phyloP scores from a whole-genome alignment of 202 grass and related monocot genomes.

The Carex arenaria region DNA sequence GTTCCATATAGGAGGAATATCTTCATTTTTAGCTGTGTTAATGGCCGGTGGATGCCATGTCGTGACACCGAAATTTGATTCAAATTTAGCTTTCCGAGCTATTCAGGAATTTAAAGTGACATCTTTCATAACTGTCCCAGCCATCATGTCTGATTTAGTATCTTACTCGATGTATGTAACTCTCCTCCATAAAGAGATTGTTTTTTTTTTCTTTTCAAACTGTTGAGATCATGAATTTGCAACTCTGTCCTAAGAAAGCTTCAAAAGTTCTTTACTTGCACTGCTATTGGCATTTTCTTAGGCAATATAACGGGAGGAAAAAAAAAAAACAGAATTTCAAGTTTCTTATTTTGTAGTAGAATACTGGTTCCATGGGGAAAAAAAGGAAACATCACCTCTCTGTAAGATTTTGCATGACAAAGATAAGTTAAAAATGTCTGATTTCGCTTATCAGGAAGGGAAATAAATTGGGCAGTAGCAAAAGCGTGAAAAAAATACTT shows the following conservation, averaged over 20 bases:
- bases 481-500: constrained; percentile 59
- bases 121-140: constrained; percentile 80
- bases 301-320: not conserved
- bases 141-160: constrained; percentile 78
- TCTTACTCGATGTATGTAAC: constrained; percentile 41
- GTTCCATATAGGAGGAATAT: constrained; percentile 85
- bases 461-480: constrained; percentile 17
- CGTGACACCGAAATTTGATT: constrained; percentile 61
- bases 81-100: constrained; percentile 40
- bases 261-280: not conserved
- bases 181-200: not conserved
- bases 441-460: constrained; percentile 37
- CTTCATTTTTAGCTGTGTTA: constrained; percentile 68
- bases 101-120: constrained; percentile 55
- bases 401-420: not conserved
- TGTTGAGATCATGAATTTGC: not conserved
- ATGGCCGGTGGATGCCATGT: constrained; percentile 72
- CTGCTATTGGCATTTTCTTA: not conserved
- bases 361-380: not conserved
- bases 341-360: not conserved
- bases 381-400: not conserved
- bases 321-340: not conserved
- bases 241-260: not conserved
- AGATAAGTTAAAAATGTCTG: not conserved
- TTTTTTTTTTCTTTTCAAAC: not conserved